Percentiles rank a stretch among this genome's conserved stretches.
Conservation (phyloP, 768 basidiomycete species). For the Gymnopilus junonius region DNA sequence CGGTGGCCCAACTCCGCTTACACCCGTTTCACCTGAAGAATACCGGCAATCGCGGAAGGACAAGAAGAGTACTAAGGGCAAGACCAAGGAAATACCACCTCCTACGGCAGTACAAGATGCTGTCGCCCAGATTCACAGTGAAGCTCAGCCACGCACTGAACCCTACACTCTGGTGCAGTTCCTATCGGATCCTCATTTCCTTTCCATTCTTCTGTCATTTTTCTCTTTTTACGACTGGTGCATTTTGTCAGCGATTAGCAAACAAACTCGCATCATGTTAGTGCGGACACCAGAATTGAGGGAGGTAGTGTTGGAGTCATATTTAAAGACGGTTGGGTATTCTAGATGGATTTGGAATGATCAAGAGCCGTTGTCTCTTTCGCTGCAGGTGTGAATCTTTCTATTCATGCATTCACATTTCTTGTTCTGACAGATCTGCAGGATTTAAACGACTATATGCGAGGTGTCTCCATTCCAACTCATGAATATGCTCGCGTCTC, state of each 20-base stretch:
- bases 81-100: background rate
- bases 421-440: slow-evolving; percentile 31
- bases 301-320: slow-evolving; percentile 73
- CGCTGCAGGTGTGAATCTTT: slow-evolving; percentile 55
- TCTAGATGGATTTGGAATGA: slow-evolving; percentile 63
- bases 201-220: slow-evolving; percentile 58
- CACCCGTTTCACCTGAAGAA: slow-evolving; percentile 27
- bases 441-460: slow-evolving; percentile 83
- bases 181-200: slow-evolving; percentile 54
- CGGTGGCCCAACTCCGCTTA: slow-evolving; percentile 16
- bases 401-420: background rate
- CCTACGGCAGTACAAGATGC: slow-evolving; percentile 4
- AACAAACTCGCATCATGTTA: slow-evolving; percentile 52
- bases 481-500: slow-evolving; percentile 74
- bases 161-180: slow-evolving; percentile 48
- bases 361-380: slow-evolving; percentile 65
- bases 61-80: slow-evolving; percentile 19
- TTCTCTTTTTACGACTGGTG: slow-evolving; percentile 79
- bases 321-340: slow-evolving; percentile 75
- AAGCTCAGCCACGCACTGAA: slow-evolving; percentile 17
- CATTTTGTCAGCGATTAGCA: slow-evolving; percentile 58
- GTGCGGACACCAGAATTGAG: slow-evolving; percentile 53
- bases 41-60: slow-evolving; percentile 22
- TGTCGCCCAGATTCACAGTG: slow-evolving; percentile 5
- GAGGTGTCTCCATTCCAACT: slow-evolving; percentile 74